A percentile compares a stretch with the other conserved stretches of the same genome.
Evolutionary conservation across 108 stramenopile species (phyloP).

Genomic region (Skeletonema costatum): DNA sequence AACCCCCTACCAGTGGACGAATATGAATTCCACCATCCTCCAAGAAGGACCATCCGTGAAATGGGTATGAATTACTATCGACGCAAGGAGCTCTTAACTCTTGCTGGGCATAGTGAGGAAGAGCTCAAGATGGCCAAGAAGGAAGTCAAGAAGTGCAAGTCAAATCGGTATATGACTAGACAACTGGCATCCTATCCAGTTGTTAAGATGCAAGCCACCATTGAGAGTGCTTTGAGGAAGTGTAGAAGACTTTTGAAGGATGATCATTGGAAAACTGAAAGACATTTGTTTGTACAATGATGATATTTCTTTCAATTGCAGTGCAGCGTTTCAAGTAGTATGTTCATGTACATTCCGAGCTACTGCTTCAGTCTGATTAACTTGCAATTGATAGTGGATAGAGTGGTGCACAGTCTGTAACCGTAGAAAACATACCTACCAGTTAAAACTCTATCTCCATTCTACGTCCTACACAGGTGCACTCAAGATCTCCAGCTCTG

Average conservation of each 20-base stretch:
- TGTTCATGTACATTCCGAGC: too few species aligned
- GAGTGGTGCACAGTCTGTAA: too few species aligned
- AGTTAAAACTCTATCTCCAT: too few species aligned
- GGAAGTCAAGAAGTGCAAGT: neutral
- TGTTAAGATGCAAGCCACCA: neutral
- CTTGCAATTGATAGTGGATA: too few species aligned
- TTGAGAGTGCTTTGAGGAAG: neutral
- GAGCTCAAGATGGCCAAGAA: neutral
- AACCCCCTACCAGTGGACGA: constrained; percentile 42
- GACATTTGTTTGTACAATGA: neutral
- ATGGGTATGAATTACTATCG: constrained; percentile 56
- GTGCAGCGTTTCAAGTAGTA: neutral
- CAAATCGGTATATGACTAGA: neutral
- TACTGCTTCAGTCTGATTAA: too few species aligned
- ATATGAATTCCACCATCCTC: constrained; percentile 49
- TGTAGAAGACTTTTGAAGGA: neutral
- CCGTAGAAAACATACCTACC: too few species aligned
- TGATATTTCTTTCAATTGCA: neutral
- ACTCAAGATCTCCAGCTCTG: neutral
- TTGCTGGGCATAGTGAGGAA: neutral
- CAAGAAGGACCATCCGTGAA: constrained; percentile 42
- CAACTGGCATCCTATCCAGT: neutral
- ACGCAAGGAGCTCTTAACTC: constrained; percentile 35
- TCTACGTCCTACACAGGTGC: neutral
- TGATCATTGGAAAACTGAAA: neutral